Base-by-base conservation (phyloP, 805 yeast genomes). In the Blastobotrys americana region DNA sequence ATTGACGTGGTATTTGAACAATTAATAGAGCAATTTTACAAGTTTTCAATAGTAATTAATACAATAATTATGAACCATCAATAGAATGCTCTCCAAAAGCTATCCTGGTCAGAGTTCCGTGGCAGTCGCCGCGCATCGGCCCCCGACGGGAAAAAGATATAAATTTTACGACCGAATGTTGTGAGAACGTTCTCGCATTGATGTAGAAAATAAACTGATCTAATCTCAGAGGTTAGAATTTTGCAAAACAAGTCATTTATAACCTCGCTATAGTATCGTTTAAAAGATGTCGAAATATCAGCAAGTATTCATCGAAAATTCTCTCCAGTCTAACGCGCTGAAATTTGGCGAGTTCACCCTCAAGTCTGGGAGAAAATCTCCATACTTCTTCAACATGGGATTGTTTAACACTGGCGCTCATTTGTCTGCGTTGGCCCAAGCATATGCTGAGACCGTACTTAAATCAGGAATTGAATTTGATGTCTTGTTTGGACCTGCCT, bases 321-420 rank as follows among this genome's bases (percentile, higher is more conserved):
- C 98, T 19, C 70, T 89, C 53, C 85, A 82, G 55, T 76, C 83
- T 45, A 70, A 82, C 54, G 96, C 97, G 13, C 74, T 90, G 56
- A 78, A 81, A 60, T 93, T 90, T 62, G 97, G 97, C 42, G 65
- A 73, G 41, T 90, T 86, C 74, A 87, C 95, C 10, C 74, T 90
- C 63, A 90, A 90, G 65, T 82, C 94, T 1, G 97, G 97, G 19
- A 78, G 98, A 56, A 67, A 70, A 47, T 89, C 97, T n/a, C 98
- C 98, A 41, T 90, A 93, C 66, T 90, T 93, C 60, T 89, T 90
- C 77, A 89, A 89, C 68, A 68, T 87, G 66, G 97, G 97, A n/a
- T 73, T 82, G 45, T 87, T 90, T 76, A 76, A 76, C 66, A 78
- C 87, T 5, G 96, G 96, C 33, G 76, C 75, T 52, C 73, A 83